Base-by-base conservation (phyloP, 2,329 filamentous ascomycete species). In the Neoscytalidium dimidiatum region DNA sequence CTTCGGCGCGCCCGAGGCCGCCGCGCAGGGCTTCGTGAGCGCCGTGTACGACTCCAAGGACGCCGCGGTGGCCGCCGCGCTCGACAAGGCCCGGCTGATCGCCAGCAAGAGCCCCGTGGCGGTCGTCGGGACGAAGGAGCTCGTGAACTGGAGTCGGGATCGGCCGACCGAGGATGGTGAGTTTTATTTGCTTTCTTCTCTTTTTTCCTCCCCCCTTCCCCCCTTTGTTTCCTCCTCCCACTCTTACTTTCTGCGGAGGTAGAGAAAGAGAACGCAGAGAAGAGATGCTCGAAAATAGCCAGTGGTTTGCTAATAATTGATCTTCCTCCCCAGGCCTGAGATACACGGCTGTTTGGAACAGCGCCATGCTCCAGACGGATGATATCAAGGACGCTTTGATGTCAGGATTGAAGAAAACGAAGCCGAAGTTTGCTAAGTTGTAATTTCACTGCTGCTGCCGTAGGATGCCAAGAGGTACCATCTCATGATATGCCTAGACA, bases 341-440 rank as follows among this genome's bases (percentile, higher is more conserved):
- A 65, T 97, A 97, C 77, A 96, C 94, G 3, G 85, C 87, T 11
- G 84, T 95, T 1, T 97, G 94, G 94, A 98, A 98, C 74, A 86
- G 88, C 70, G 90, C 88, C 2, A 91, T 91, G 73, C 74, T 97
- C 71, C 94, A 97, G 81, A 91, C 92, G 6, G 81, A 83, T 61
- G 94, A 98, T 81, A 85, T 97, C 48, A 80, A 86, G 73, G 81
- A 84, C 66, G 92, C 94, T 0, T 82, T 97, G 75, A 74, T 91
- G 74, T 92, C 91, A 43, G 91, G 90, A 8, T 75, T 97, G 68
- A 84, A 90, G 78, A 96, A 91, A 85, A 89, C 83, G 69, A 94
- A 86, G 74, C 90, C 92, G 13, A 91, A 82, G 19, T 98, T 96
- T 81, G 89, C 89, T 76, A 98, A 97, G 81, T 79, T 97, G 72